Evolutionary conservation across 73 alveolate genomes (phyloP).

Genomic region (Paramecium sonneborni): DNA sequence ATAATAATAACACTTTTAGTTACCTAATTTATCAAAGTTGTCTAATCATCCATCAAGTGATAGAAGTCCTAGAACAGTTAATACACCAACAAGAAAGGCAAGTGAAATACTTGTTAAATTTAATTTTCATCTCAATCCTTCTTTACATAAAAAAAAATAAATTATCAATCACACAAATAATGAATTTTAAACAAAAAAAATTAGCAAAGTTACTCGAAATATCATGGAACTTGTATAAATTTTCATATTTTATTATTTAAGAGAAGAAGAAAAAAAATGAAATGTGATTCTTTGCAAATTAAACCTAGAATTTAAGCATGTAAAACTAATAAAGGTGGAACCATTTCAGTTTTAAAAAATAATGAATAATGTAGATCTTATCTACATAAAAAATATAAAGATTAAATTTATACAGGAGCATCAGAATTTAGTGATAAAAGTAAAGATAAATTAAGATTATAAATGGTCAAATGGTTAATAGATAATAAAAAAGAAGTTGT

Average conservation of each 20-base stretch:
- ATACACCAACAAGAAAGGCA: background rate
- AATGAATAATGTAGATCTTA: conserved; percentile 34
- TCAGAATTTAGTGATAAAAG: conserved; percentile 29
- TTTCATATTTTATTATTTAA: background rate
- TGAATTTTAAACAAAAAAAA: background rate
- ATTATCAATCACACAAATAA: background rate
- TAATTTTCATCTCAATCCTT: background rate
- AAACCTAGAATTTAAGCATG: conserved; percentile 45
- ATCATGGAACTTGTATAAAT: conserved; percentile 26
- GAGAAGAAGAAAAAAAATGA: conserved; percentile 42
- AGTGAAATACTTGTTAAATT: background rate
- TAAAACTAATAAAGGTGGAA: conserved; percentile 30
- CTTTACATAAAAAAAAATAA: background rate
- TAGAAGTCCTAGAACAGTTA: background rate
- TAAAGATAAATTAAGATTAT: conserved; percentile 40
- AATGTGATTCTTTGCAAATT: background rate
- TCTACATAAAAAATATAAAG: conserved; percentile 52
- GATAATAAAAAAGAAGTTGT: conserved; percentile 38
- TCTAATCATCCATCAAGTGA: background rate
- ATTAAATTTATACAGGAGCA: conserved; percentile 33
- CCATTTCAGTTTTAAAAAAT: conserved; percentile 32
- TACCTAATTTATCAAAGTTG: background rate
- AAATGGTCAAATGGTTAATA: conserved; percentile 37
- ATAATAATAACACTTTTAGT: background rate
- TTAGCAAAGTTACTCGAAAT: conserved; percentile 21